These are phyloP conservation scores for Vaccinium macrocarpon DNA, from an alignment of 148 eudicot species.

Conservation along the genomic window DNA sequence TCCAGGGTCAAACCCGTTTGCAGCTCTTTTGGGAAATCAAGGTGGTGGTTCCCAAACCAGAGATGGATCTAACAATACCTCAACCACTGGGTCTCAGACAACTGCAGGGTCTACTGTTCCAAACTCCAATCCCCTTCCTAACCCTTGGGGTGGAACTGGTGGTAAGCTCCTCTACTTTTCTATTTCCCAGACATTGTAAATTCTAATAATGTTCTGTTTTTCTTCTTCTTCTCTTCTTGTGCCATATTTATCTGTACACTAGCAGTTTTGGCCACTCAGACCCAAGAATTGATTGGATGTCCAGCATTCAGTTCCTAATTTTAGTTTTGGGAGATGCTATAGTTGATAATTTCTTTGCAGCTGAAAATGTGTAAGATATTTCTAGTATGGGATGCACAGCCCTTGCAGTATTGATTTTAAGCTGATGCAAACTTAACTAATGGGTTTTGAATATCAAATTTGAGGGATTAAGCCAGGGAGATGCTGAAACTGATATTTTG, in stretches of 20 bases:
- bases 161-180: constrained; percentile 40
- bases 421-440: background rate
- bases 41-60: constrained; percentile 56
- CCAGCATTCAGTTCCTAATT: background rate
- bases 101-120: constrained; percentile 51
- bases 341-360: background rate
- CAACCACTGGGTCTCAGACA: constrained; percentile 67
- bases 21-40: constrained; percentile 84
- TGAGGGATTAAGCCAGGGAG: background rate
- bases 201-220: constrained; percentile 10
- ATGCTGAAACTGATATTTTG: background rate
- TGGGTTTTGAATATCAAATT: background rate
- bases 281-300: background rate
- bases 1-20: constrained; percentile 71
- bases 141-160: constrained; percentile 73
- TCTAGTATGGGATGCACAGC: constrained; percentile 1
- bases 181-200: background rate
- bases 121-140: constrained; percentile 83
- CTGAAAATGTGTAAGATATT: background rate
- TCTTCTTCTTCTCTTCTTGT: background rate
- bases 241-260: background rate
- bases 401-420: constrained; percentile 2
- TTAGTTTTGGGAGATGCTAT: constrained; percentile 6
- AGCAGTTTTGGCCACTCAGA: constrained; percentile 1
- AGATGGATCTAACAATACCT: constrained; percentile 52